Evolutionary conservation across 345 rosid species (phyloP).

Genomic region (Chamaenerion angustifolium): DNA sequence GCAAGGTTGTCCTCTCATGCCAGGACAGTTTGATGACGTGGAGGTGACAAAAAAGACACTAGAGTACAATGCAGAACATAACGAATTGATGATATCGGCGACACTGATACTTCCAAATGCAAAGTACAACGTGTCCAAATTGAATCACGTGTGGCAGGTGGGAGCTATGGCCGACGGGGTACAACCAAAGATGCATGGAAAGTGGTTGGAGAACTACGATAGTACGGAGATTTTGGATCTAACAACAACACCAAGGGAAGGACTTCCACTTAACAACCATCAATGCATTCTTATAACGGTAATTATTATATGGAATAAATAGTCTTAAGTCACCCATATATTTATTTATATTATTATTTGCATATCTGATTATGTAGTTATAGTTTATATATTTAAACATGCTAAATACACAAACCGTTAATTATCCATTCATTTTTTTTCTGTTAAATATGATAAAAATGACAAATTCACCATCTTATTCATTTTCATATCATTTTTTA

Average conservation of each 20-base stretch:
- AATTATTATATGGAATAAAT: no score
- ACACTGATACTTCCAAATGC: conserved; percentile 17
- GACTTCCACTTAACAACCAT: conserved; percentile 1
- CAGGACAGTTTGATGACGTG: conserved; percentile 11
- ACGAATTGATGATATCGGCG: conserved; percentile 9
- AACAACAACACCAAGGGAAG: background rate
- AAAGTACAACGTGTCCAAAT: conserved; percentile 13
- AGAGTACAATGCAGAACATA: conserved; percentile 2
- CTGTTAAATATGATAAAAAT: no score
- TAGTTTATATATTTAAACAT: no score
- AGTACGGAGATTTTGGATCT: conserved; percentile 26
- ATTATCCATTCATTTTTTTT: no score
- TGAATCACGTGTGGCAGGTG: conserved; percentile 46
- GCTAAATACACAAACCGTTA: no score
- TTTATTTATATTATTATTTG: no score
- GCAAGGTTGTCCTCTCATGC: conserved; percentile 23
- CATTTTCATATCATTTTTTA: no score
- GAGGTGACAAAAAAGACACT: background rate
- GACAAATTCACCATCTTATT: no score
- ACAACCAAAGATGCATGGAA: conserved; percentile 21
- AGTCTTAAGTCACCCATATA: no score
- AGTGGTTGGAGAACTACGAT: conserved; percentile 23
- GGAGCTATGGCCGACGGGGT: conserved; percentile 14
- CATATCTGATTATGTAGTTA: no score
- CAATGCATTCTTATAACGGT: conserved; percentile 18